phyloP scores from a whole-genome alignment of 1,284 basidiomycete genomes.

The Ceratobasidium sp. region DNA sequence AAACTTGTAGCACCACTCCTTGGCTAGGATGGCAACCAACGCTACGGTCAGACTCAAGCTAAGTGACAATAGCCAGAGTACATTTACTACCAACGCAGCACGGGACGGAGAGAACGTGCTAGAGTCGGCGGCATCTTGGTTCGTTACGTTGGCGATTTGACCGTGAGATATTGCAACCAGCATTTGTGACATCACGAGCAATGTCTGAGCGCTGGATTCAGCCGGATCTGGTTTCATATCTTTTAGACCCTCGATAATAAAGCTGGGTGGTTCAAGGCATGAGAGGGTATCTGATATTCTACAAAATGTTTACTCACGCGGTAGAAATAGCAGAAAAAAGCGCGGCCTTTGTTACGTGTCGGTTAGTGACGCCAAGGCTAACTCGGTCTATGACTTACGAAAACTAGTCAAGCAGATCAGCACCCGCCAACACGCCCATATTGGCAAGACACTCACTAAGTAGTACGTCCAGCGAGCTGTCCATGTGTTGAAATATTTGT shows the following conservation, averaged over 20 bases:
- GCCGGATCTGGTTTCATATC: not conserved
- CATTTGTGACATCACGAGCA: slow-evolving; percentile 4
- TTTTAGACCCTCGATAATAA: not conserved
- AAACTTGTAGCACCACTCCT: not conserved
- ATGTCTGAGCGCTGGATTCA: not conserved
- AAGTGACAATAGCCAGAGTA: not conserved
- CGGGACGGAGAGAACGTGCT: not conserved
- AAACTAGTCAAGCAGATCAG: not conserved
- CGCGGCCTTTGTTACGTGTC: not conserved
- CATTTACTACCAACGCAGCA: not conserved
- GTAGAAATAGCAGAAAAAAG: not conserved
- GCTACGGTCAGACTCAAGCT: not conserved
- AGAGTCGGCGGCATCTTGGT: not conserved
- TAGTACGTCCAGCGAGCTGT: not conserved
- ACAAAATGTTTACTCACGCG: not conserved
- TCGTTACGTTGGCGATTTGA: not conserved
- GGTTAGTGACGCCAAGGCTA: not conserved
- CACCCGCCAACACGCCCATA: not conserved
- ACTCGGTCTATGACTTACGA: not conserved
- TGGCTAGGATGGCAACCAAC: not conserved
- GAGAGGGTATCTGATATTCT: not conserved
- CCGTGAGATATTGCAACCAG: slow-evolving; percentile 2
- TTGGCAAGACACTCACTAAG: not conserved
- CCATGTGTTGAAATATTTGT: no score
- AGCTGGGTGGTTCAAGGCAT: not conserved